Evolutionary conservation across 2,329 filamentous ascomycete species (phyloP).

Genomic region (Pseudocercospora fuligena): DNA sequence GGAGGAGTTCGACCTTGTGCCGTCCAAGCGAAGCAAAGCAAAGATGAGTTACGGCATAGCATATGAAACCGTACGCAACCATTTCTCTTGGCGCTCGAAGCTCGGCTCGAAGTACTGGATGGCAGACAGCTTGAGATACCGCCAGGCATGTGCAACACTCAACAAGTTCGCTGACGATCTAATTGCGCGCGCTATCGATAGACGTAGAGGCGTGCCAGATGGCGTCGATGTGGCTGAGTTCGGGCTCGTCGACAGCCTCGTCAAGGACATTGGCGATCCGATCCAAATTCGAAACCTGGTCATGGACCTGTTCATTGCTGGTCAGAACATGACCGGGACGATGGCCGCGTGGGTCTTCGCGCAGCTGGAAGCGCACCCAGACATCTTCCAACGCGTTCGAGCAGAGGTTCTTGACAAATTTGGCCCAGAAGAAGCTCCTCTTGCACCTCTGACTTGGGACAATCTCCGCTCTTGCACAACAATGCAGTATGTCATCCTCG

Average conservation of each 20-base stretch:
- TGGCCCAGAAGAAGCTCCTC: conserved; percentile 47
- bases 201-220: conserved; percentile 7
- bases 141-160: conserved; percentile 42
- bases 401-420: conserved; percentile 31
- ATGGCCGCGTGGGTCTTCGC: conserved; percentile 49
- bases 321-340: conserved; percentile 62
- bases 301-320: conserved; percentile 56
- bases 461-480: conserved; percentile 33
- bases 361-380: conserved; percentile 34
- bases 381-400: conserved; percentile 35
- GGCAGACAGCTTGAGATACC: conserved; percentile 47
- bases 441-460: conserved; percentile 26
- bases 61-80: conserved; percentile 32
- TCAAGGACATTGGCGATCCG: conserved; percentile 48
- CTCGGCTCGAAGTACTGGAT: conserved; percentile 46
- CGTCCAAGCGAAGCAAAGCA: conserved; percentile 14
- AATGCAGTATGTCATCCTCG: conserved; percentile 52
- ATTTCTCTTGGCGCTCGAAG: conserved; percentile 30
- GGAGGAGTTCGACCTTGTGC: conserved; percentile 31
- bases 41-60: conserved; percentile 28
- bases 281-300: conserved; percentile 47
- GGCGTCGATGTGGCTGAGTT: conserved; percentile 32
- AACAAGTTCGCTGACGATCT: conserved; percentile 29
- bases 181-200: conserved; percentile 23
- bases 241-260: conserved; percentile 50